Base-by-base conservation (phyloP, 169 alveolate genomes). In the Plasmodium cynomolgi region DNA sequence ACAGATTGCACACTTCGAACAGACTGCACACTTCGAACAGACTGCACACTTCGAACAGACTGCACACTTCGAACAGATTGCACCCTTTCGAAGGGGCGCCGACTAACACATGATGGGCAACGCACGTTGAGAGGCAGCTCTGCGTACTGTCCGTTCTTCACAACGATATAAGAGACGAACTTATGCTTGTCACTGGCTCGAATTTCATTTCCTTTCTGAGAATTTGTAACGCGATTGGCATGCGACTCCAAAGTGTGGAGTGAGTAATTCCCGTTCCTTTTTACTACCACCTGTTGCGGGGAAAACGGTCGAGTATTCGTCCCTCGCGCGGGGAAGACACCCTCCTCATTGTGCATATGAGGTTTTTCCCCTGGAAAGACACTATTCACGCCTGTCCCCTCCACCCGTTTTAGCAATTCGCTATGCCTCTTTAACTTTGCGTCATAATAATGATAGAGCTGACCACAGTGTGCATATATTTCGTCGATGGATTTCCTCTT, bases 401-500 rank as follows among this genome's bases (percentile, higher is more conserved):
- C 26, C 0, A 80, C 5, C 74, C 29, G 29, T 23, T 71, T 84
- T 84, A 84, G 56, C 37, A 86, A 29, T 56, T 56, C 73, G 37
- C 41, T 86, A 75, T 39, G 79, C 81, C 58, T 56, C 34, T 23
- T 20, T 50, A 90, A 33, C 74, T 71, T 80, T 26, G 17, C 73
- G 34, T 44, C 47, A 47, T 90, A 90, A 13, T 34, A 41, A 68
- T 37, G 68, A 31, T 62, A 81, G 13, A 90, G 41, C 9, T 31
- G 20, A 17, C 34, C 26, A 26, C 50, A 17, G 34, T 90, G 81
- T 8, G n/a, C 50, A 68, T 81, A 68, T 58, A 90, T 62, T 23
- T 58, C 75, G 8, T 44, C 58, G 23, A 90, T 13, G 37, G 56
- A 29, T 90, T 90, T 90, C 73, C 94, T 90, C 77, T 90, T 90